Evolutionary conservation across 495 filamentous ascomycete species (phyloP).

Genomic region (Coniosporium apollinis): DNA sequence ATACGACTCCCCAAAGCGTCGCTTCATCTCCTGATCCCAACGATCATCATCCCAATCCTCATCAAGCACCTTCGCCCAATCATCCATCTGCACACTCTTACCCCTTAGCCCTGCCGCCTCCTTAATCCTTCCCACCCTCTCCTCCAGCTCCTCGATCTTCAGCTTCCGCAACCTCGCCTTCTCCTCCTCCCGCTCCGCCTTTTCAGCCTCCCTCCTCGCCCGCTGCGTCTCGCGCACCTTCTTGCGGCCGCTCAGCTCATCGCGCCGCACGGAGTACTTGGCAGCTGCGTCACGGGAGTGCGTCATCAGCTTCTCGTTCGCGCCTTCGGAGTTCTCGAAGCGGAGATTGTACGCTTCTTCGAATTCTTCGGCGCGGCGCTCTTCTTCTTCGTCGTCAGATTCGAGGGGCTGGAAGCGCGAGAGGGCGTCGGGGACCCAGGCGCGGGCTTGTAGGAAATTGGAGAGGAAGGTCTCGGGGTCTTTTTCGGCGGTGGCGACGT

Average conservation of each 20-base stretch:
- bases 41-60: slow-evolving; percentile 68
- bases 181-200: slow-evolving; percentile 58
- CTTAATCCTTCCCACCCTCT: slow-evolving; percentile 66
- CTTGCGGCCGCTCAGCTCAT: slow-evolving; percentile 59
- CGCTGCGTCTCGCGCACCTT: slow-evolving; percentile 60
- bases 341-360: slow-evolving; percentile 94
- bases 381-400: slow-evolving; percentile 79
- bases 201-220: slow-evolving; percentile 60
- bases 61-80: slow-evolving; percentile 70
- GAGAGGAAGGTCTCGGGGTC: slow-evolving; percentile 80
- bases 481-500: slow-evolving; percentile 64
- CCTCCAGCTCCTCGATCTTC: slow-evolving; percentile 74
- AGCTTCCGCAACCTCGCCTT: slow-evolving; percentile 68
- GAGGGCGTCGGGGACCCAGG: slow-evolving; percentile 55
- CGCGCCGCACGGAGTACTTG: slow-evolving; percentile 64
- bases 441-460: slow-evolving; percentile 76
- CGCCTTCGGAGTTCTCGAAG: slow-evolving; percentile 75
- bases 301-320: slow-evolving; percentile 69
- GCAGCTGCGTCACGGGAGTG: slow-evolving; percentile 74
- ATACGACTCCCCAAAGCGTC: slow-evolving; percentile 74
- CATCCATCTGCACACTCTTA: slow-evolving; percentile 49
- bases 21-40: slow-evolving; percentile 80
- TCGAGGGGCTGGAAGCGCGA: slow-evolving; percentile 60
- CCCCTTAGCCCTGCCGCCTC: slow-evolving; percentile 66
- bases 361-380: slow-evolving; percentile 64